These are phyloP conservation scores for Tothia fuscella DNA, from an alignment of 2,329 filamentous ascomycete species.

Conservation along the genomic window DNA sequence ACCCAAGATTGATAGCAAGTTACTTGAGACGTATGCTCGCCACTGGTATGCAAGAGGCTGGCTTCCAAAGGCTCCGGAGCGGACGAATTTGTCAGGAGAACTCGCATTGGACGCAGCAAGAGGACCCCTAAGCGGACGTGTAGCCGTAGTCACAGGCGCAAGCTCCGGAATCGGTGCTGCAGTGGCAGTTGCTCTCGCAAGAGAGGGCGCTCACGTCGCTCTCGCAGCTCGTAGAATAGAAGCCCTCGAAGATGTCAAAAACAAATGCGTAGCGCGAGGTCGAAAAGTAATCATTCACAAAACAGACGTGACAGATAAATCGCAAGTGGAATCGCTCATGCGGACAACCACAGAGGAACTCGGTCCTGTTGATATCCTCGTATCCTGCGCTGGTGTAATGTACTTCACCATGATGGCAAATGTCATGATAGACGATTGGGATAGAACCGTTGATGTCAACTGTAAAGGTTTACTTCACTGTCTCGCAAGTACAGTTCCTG, in stretches of 20 bases:
- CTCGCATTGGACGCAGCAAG: slow-evolving; percentile 33
- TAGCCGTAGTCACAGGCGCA: slow-evolving; percentile 12
- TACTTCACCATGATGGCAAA: slow-evolving; percentile 85
- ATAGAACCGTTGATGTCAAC: slow-evolving; percentile 73
- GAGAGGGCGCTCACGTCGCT: slow-evolving; percentile 32
- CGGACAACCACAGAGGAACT: slow-evolving; percentile 46
- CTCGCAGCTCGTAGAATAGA: slow-evolving; percentile 57
- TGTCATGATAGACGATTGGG: slow-evolving; percentile 61
- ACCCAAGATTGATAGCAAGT: slow-evolving; percentile 54
- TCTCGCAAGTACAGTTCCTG: slow-evolving; percentile 55
- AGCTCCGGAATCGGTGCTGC: slow-evolving; percentile 12
- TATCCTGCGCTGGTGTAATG: slow-evolving; percentile 74
- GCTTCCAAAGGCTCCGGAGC: slow-evolving; percentile 51
- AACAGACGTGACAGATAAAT: slow-evolving; percentile 60
- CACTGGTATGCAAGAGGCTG: slow-evolving; percentile 73
- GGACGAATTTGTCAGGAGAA: slow-evolving; percentile 21
- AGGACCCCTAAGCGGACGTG: slow-evolving; percentile 39
- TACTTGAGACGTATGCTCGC: slow-evolving; percentile 68
- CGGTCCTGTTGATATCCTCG: slow-evolving; percentile 65
- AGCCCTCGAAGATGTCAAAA: slow-evolving; percentile 55
- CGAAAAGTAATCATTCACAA: slow-evolving; percentile 55
- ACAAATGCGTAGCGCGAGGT: slow-evolving; percentile 42
- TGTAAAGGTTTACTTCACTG: slow-evolving; percentile 72
- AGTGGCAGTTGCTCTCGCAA: slow-evolving; percentile 25
- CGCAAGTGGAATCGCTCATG: slow-evolving; percentile 56